Conservation (phyloP, 371 early-diverging fungal species). For the Syncephalastrum sp. region DNA sequence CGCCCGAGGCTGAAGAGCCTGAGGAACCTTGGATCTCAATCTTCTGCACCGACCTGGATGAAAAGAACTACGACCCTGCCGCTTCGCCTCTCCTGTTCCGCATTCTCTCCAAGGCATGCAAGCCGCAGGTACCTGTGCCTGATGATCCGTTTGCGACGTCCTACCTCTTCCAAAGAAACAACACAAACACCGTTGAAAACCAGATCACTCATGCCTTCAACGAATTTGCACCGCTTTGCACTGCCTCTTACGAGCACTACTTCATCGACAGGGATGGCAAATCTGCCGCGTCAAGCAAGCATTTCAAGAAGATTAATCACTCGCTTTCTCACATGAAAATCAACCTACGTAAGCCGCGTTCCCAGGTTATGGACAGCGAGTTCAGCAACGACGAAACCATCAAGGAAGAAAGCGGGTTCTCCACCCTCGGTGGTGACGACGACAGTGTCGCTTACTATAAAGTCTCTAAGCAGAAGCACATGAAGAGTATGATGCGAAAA, state of each 20-base stretch:
- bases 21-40: slow-evolving; percentile 45
- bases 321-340: slow-evolving; percentile 38
- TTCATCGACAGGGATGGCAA: slow-evolving; percentile 11
- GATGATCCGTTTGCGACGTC: slow-evolving; percentile 31
- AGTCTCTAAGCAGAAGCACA: slow-evolving; percentile 18
- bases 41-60: slow-evolving; percentile 25
- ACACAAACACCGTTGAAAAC: background rate
- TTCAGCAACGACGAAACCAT: slow-evolving; percentile 22
- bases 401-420: slow-evolving; percentile 13
- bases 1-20: slow-evolving; percentile 22
- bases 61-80: slow-evolving; percentile 15
- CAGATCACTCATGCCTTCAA: slow-evolving; percentile 24
- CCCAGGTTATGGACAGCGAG: slow-evolving; percentile 15
- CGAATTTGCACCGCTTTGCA: slow-evolving; percentile 23
- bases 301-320: slow-evolving; percentile 32
- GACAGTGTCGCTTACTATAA: background rate
- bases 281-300: slow-evolving; percentile 3
- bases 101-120: slow-evolving; percentile 32
- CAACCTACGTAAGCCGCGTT: slow-evolving; percentile 32
- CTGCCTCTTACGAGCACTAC: slow-evolving; percentile 5
- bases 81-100: slow-evolving; percentile 32
- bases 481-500: slow-evolving; percentile 35
- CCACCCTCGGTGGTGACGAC: slow-evolving; percentile 4
- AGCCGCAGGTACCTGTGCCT: slow-evolving; percentile 18
- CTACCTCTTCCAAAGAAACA: background rate